Evolutionary conservation across 352 stramenopile genomes (phyloP).

Genomic region (Blastocystis sp.): DNA sequence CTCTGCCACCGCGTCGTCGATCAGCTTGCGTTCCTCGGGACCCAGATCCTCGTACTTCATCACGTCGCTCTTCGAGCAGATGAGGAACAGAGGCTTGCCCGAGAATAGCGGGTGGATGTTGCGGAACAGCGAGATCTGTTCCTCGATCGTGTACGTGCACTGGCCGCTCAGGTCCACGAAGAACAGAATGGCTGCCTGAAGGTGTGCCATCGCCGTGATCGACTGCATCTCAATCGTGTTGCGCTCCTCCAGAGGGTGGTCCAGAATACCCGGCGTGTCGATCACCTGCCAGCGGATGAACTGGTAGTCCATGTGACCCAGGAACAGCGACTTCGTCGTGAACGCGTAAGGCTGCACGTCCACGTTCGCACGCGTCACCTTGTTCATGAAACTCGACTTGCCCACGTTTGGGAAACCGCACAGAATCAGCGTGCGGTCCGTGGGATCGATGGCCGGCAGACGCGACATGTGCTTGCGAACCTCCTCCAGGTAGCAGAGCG

Average conservation of each 20-base stretch:
- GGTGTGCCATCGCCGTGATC: slow-evolving; percentile 93
- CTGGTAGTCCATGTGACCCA: slow-evolving; percentile 98
- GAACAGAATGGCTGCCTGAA: slow-evolving; percentile 95
- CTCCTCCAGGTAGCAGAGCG: slow-evolving; percentile 88
- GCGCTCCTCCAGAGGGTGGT: slow-evolving; percentile 93
- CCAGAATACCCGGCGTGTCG: slow-evolving; percentile 96
- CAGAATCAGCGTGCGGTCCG: slow-evolving; percentile 92
- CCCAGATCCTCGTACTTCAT: slow-evolving; percentile 80
- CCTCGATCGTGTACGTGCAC: slow-evolving; percentile 95
- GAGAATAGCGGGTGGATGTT: slow-evolving; percentile 95
- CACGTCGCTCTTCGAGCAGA: slow-evolving; percentile 97
- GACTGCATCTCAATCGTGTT: slow-evolving; percentile 99
- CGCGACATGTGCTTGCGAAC: slow-evolving; percentile 94
- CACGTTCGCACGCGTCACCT: slow-evolving; percentile 94
- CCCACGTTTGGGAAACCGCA: slow-evolving; percentile 98
- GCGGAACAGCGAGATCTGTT: slow-evolving; percentile 88
- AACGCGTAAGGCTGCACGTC: slow-evolving; percentile 98
- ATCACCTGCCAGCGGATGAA: slow-evolving; percentile 96
- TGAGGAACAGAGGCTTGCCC: slow-evolving; percentile 95
- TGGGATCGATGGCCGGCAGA: slow-evolving; percentile 94
- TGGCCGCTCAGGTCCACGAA: slow-evolving; percentile 99
- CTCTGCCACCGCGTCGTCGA: slow-evolving; percentile 64
- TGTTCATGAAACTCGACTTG: slow-evolving; percentile 99
- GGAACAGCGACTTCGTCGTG: slow-evolving; percentile 98
- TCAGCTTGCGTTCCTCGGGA: slow-evolving; percentile 67